Base-by-base conservation (phyloP, 1,284 basidiomycete species). In the Ceratobasidium sp. region DNA sequence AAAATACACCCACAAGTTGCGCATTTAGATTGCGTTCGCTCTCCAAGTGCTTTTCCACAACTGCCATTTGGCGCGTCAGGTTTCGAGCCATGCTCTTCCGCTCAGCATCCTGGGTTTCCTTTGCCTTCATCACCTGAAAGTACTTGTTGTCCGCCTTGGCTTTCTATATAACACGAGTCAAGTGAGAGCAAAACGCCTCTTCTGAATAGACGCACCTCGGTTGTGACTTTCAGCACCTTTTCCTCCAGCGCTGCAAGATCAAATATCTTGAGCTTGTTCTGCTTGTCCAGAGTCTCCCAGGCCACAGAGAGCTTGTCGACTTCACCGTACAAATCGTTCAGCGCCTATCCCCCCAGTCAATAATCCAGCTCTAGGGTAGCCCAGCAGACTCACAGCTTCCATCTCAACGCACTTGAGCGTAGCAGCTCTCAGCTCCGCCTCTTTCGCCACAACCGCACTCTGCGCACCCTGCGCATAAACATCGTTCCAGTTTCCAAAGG, bases 121-220 rank as follows among this genome's bases (percentile, higher is more conserved):
- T 96, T 77, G 93, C 91, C 46, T 95, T 91, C 93, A 97, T 96
- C 5, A 93, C 92, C 35, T 94, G 90, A 83, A 93, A 99, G 85
- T 92, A 99, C 85, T 96, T 98, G 87, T 96, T 98, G 82, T 99
- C 97, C 27, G 94, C 92, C 85, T 97, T 98, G 16, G 95, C 94
- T 92, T 91, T 94, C 90, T 93, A 60, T 18, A n/a, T 30, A 16
- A 12, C 35, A 12, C 2, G 33, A 16, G 23, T 71, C 30, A 54
- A 41, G 46, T 77, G 27, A 78, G 70, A 55, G n/a, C 78, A 68
- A 74, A 20, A 16, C 23, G 67, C 62, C 30, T 14, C 20, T n/a
- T 20, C 54, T 54, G 52, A 6, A 20, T 38, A 77, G 64, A 46
- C 82, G 68, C 79, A 94, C 94, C 83, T 96, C 94, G 33, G 89